These are phyloP conservation scores for Aquanectria penicillioides DNA, from an alignment of 2,329 filamentous ascomycete species.

Conservation along the genomic window DNA sequence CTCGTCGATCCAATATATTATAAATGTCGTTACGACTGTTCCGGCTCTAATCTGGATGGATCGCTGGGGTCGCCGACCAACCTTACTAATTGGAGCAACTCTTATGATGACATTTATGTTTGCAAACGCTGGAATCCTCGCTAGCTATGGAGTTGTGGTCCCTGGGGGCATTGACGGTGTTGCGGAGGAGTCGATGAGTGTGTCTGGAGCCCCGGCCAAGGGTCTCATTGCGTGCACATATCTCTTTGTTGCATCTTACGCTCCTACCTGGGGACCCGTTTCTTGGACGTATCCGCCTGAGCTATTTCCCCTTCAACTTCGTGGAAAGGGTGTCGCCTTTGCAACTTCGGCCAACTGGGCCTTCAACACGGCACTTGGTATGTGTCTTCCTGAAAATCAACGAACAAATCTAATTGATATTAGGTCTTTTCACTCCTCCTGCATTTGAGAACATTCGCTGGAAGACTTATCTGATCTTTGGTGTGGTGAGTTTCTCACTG, in stretches of 20 bases:
- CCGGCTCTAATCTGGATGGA: constrained; percentile 81
- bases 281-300: constrained; percentile 69
- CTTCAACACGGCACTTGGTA: constrained; percentile 53
- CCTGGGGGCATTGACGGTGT: constrained; percentile 59
- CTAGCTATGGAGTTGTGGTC: constrained; percentile 53
- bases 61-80: constrained; percentile 76
- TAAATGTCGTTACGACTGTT: constrained; percentile 83
- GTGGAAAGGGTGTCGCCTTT: constrained; percentile 63
- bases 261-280: constrained; percentile 58
- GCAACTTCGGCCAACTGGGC: constrained; percentile 57
- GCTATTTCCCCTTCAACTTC: constrained; percentile 56
- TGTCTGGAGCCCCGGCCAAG: constrained; percentile 58
- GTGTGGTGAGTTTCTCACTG: constrained; percentile 39
- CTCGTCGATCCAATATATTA: constrained; percentile 70
- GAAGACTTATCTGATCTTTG: constrained; percentile 56
- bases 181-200: constrained; percentile 58
- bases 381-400: not conserved
- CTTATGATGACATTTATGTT: constrained; percentile 73
- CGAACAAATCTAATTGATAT: not conserved
- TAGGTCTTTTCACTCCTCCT: constrained; percentile 14
- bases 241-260: constrained; percentile 65
- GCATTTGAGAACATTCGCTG: constrained; percentile 16
- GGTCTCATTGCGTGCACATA: constrained; percentile 75
- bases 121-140: constrained; percentile 63
- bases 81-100: constrained; percentile 72